Conservation (phyloP, 345 rosid genomes). For the Lumnitzera racemosa region DNA sequence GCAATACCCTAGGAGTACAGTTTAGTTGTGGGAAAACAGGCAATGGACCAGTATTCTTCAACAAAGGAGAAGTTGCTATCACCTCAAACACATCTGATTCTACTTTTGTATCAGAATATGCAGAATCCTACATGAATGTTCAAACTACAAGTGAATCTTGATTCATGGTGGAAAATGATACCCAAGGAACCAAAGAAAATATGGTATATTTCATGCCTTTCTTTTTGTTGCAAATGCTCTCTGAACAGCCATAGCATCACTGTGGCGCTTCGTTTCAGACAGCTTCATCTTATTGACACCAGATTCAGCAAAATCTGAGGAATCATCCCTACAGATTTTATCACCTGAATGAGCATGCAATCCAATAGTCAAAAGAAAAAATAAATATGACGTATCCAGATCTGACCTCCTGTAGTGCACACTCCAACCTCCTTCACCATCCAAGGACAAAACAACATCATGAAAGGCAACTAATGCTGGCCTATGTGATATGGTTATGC, state of each 20-base stretch:
- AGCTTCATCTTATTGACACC: conserved; percentile 29
- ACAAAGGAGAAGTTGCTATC: conserved; percentile 50
- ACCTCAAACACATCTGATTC: conserved; percentile 62
- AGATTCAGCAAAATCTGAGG: conserved; percentile 38
- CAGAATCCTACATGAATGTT: conserved; percentile 34
- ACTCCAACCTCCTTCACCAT: conserved; percentile 96
- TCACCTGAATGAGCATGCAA: conserved; percentile 2
- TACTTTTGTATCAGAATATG: conserved; percentile 38
- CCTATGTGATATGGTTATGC: conserved; percentile 98
- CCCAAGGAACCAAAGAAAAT: not conserved
- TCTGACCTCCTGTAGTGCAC: conserved; percentile 69
- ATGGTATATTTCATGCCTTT: conserved; percentile 34
- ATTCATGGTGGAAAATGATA: no score
- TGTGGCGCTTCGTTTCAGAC: conserved; percentile 61
- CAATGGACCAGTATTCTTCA: conserved; percentile 28
- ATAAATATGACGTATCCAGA: not conserved
- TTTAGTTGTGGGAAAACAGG: conserved; percentile 73
- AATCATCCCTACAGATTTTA: conserved; percentile 51
- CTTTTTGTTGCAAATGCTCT: conserved; percentile 65
- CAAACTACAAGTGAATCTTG: no score
- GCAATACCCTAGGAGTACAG: conserved; percentile 50
- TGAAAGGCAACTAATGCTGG: conserved; percentile 98
- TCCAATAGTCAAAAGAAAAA: no score
- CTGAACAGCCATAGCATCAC: conserved; percentile 87
- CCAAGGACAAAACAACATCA: conserved; percentile 87